These are phyloP conservation scores for peach (Prunus persica) DNA, from an alignment of 306 rosid species.

Conservation along the genomic window Prunus_persica_NCBIv2 NC_034010.1:11799001-11799500, in stretches of 20 bases:
- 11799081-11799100: slow-evolving; percentile 10
- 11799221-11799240: slow-evolving; percentile 13
- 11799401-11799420: no score
- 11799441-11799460: no score
- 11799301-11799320: not conserved
- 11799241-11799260: slow-evolving; percentile 5
- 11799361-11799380: no score
- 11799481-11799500: no score
- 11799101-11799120: slow-evolving; percentile 18
- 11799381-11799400: no score
- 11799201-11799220: slow-evolving; percentile 19
- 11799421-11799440: no score
- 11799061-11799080: slow-evolving; percentile 18
- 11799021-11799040: slow-evolving; percentile 17
- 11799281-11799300: slow-evolving; percentile 19
- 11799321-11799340: not conserved
- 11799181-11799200: slow-evolving; percentile 19
- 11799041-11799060: slow-evolving; percentile 17
- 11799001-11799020: slow-evolving; percentile 28
- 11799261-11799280: no score
- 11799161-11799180: slow-evolving; percentile 21
- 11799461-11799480: no score
- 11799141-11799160: slow-evolving; percentile 19
- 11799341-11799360: not conserved
- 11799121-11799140: slow-evolving; percentile 28